These are phyloP conservation scores for Chlamydomonas sp. DNA, from an alignment of 139 green algal species.

Conservation along the genomic window DNA sequence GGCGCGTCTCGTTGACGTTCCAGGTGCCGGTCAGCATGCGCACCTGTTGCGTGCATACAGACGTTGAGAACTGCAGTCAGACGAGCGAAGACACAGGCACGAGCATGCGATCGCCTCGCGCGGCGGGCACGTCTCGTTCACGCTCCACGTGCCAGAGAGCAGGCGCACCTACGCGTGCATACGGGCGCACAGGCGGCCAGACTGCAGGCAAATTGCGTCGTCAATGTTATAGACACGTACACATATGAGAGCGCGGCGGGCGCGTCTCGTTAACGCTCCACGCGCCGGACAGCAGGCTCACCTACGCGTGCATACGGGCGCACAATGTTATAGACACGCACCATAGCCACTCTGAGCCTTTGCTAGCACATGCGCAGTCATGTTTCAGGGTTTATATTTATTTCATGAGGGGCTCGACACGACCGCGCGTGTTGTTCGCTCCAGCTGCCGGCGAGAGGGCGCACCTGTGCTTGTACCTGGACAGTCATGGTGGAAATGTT, in stretches of 20 bases:
- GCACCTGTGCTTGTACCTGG: too few species aligned
- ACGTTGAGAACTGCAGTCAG: too few species aligned
- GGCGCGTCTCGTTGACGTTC: conserved; percentile 71
- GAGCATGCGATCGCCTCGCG: conserved; percentile 35
- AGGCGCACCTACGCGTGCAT: conserved; percentile 42
- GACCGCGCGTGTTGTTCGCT: too few species aligned
- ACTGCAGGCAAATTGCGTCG: too few species aligned
- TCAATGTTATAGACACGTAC: conserved; percentile 27
- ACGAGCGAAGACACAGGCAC: conserved; percentile 29
- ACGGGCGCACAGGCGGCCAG: too few species aligned
- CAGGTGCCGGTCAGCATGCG: conserved; percentile 67
- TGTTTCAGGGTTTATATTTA: too few species aligned
- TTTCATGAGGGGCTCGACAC: too few species aligned
- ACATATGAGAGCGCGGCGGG: conserved; percentile 30
- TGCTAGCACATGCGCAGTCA: too few species aligned
- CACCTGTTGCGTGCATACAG: conserved; percentile 36
- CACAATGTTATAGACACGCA: conserved; percentile 25
- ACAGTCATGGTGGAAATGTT: too few species aligned
- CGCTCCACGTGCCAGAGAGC: conserved; percentile 79
- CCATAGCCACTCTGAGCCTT: too few species aligned
- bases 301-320: too few species aligned
- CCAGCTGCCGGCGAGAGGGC: too few species aligned
- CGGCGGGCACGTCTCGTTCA: conserved; percentile 49
- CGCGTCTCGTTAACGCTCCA: conserved; percentile 79
- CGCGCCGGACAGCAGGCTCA: conserved; percentile 62